These are phyloP conservation scores for Leccinum pachyderme DNA, from an alignment of 1,284 basidiomycete genomes.

Conservation along the genomic window DNA sequence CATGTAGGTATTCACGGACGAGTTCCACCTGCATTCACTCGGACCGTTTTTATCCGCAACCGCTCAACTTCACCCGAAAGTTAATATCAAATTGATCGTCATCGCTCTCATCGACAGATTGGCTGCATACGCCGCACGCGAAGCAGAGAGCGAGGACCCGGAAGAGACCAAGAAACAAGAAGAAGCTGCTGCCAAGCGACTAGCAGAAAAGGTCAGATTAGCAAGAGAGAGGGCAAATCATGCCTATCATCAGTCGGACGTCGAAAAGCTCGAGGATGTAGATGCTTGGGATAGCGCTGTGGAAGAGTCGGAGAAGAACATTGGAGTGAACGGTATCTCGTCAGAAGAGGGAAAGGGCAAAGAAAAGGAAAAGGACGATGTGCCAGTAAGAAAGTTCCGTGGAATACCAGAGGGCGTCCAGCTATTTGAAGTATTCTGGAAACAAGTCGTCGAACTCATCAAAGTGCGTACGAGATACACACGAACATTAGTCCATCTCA, in stretches of 20 bases:
- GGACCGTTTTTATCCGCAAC: conserved; percentile 92
- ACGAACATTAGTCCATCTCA: neutral
- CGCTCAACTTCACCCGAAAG: conserved; percentile 90
- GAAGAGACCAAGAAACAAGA: conserved; percentile 89
- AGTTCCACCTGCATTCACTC: conserved; percentile 91
- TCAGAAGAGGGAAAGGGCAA: conserved; percentile 42
- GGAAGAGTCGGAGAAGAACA: conserved; percentile 33
- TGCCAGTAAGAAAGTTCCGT: conserved; percentile 73
- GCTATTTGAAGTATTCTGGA: conserved; percentile 96
- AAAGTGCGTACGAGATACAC: conserved; percentile 55
- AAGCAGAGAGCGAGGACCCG: conserved; percentile 90
- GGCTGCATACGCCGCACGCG: conserved; percentile 89
- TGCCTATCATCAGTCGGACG: conserved; percentile 21
- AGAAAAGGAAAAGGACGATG: conserved; percentile 57
- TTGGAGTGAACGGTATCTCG: conserved; percentile 28
- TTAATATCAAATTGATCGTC: conserved; percentile 96
- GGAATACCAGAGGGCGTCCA: conserved; percentile 92
- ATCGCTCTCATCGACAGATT: conserved; percentile 95
- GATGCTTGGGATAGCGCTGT: conserved; percentile 25
- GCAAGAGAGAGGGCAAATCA: conserved; percentile 55
- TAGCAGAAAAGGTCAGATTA: conserved; percentile 81
- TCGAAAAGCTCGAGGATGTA: conserved; percentile 33
- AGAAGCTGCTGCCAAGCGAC: conserved; percentile 81
- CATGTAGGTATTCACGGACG: conserved; percentile 86
- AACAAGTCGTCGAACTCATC: conserved; percentile 95